These are phyloP conservation scores for Tulasnella sp. DNA, from an alignment of 768 basidiomycete species.

Conservation along the genomic window DNA sequence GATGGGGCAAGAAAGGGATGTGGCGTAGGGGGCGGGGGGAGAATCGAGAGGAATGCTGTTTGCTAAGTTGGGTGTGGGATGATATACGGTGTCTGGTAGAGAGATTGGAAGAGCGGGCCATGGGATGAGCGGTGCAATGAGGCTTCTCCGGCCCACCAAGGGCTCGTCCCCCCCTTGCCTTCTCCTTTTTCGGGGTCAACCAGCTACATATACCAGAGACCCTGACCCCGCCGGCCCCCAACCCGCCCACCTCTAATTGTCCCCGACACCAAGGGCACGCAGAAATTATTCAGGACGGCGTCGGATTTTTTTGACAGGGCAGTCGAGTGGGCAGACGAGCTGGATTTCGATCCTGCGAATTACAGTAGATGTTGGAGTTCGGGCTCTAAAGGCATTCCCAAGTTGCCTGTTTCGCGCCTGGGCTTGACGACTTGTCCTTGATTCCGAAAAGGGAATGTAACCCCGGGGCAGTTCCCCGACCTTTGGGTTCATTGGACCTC, in stretches of 20 bases:
- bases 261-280: not conserved
- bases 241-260: not conserved
- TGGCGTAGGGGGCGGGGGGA: not conserved
- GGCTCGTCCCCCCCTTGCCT: not conserved
- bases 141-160: constrained; percentile 12
- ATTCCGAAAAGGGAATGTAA: not conserved
- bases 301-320: not conserved
- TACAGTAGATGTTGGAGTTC: not conserved
- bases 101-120: not conserved
- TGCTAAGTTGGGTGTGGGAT: constrained; percentile 4
- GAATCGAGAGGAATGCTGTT: not conserved
- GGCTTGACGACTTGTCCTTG: not conserved
- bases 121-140: constrained; percentile 13
- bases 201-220: not conserved
- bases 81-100: not conserved
- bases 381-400: not conserved
- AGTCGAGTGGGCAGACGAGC: not conserved
- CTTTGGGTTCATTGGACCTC: not conserved
- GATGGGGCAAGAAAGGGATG: not conserved
- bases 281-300: not conserved
- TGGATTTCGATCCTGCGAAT: not conserved
- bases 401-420: not conserved
- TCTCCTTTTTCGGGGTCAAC: not conserved
- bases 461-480: constrained; percentile 5
- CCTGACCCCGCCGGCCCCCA: constrained; percentile 7